A percentile compares a stretch with the other conserved stretches of the same genome.
phyloP scores from a whole-genome alignment of 495 filamentous ascomycete genomes.

The Geopyxis carbonaria region DNA sequence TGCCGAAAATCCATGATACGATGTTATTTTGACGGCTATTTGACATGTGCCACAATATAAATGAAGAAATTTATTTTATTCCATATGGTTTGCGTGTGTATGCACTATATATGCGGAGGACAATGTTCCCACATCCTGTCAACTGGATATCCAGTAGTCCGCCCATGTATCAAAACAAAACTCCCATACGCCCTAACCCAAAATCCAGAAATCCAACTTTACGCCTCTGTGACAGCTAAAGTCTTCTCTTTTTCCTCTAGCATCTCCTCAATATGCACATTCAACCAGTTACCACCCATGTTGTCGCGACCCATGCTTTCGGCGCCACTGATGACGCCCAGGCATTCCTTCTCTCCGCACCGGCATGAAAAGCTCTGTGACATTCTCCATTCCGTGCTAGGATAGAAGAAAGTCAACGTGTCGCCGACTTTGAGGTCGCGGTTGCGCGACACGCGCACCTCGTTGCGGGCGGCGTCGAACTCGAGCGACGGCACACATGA shows the following conservation, averaged over 20 bases:
- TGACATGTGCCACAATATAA: too few relatives aligned
- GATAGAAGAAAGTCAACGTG: constrained; percentile 64
- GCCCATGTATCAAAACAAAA: too few relatives aligned
- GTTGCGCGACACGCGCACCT: constrained; percentile 42
- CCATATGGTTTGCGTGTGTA: too few relatives aligned
- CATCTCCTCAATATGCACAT: constrained; percentile 37
- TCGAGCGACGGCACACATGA: constrained; percentile 50
- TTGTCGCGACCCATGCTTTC: constrained; percentile 32
- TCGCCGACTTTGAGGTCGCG: constrained; percentile 37
- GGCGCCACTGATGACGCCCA: constrained; percentile 38
- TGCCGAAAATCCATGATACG: too few relatives aligned
- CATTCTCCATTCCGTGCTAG: constrained; percentile 61
- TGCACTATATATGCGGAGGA: too few relatives aligned
- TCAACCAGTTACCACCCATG: constrained; percentile 36
- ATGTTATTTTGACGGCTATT: too few relatives aligned
- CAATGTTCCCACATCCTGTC: too few relatives aligned
- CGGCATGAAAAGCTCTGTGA: constrained; percentile 52
- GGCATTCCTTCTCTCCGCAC: constrained; percentile 38
- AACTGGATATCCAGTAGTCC: too few relatives aligned
- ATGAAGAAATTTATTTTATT: too few relatives aligned
- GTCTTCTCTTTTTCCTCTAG: constrained; percentile 32
- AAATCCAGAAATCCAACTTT: too few relatives aligned
- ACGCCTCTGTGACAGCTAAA: too few relatives aligned
- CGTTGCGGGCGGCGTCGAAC: constrained; percentile 50
- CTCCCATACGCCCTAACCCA: too few relatives aligned